Evolutionary conservation across 2,329 filamentous ascomycete species (phyloP).

Genomic region (Beauveria caledonica): DNA sequence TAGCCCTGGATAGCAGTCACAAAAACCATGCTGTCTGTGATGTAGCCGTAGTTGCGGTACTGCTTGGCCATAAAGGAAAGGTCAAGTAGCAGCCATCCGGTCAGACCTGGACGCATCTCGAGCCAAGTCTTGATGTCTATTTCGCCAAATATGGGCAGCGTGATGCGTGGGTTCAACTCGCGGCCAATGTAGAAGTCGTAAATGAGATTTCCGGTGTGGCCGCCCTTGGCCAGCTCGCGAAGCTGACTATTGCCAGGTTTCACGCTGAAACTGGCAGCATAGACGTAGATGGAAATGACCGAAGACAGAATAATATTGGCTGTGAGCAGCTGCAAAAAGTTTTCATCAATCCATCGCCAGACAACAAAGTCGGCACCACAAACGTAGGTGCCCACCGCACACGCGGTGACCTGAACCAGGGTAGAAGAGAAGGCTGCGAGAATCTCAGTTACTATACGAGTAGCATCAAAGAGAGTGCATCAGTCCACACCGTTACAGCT

Average conservation of each 20-base stretch:
- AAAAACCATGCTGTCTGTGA: conserved; percentile 77
- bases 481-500: conserved; percentile 59
- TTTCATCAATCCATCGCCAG: conserved; percentile 85
- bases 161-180: conserved; percentile 79
- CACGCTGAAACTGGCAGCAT: conserved; percentile 69
- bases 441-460: rapidly evolving
- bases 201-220: conserved; percentile 69
- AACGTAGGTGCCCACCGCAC: conserved; percentile 61
- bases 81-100: conserved; percentile 78
- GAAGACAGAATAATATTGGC: conserved; percentile 70
- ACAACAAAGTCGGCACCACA: conserved; percentile 72
- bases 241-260: conserved; percentile 58
- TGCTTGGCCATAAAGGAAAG: conserved; percentile 77
- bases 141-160: conserved; percentile 67
- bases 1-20: conserved; percentile 65
- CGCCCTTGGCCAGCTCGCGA: conserved; percentile 71
- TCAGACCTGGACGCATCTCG: conserved; percentile 78
- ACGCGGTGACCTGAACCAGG: conserved; percentile 57
- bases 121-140: conserved; percentile 83
- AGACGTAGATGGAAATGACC: conserved; percentile 63
- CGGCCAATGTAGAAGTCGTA: conserved; percentile 98
- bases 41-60: conserved; percentile 68
- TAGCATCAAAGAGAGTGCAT: no score
- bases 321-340: conserved; percentile 77
- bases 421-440: conserved; percentile 61